phyloP scores from a whole-genome alignment of 2,329 filamentous ascomycete species.

The Apiospora rasikravindrae region DNA sequence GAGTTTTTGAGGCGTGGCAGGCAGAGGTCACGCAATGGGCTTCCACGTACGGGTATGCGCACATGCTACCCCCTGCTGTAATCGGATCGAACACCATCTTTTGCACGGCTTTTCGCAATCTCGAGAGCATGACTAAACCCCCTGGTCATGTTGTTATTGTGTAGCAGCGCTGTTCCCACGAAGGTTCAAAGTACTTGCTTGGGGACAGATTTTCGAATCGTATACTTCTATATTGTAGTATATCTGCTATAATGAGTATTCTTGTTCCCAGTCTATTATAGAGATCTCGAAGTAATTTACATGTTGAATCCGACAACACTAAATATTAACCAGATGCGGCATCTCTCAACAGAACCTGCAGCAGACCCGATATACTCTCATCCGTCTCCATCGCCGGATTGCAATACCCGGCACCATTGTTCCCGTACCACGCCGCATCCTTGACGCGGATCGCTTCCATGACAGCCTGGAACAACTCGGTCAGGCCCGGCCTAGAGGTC shows the following conservation, averaged over 20 bases:
- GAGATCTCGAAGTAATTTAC: background rate
- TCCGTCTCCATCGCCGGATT: background rate
- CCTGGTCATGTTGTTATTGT: background rate
- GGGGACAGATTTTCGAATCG: too few species aligned
- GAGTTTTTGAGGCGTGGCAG: background rate
- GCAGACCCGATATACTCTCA: background rate
- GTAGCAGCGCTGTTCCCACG: too few species aligned
- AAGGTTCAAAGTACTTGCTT: too few species aligned
- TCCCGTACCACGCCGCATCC: background rate
- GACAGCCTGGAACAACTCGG: background rate
- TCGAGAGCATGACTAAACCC: background rate
- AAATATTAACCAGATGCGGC: background rate
- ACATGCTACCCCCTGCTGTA: background rate
- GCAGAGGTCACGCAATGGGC: background rate
- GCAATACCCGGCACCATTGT: background rate
- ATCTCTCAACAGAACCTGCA: background rate
- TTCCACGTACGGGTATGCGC: background rate
- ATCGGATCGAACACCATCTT: background rate
- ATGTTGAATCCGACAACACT: too few species aligned
- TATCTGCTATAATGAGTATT: too few species aligned
- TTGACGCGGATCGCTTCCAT: background rate
- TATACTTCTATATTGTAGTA: too few species aligned
- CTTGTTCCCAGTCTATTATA: too few species aligned
- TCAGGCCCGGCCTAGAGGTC: background rate
- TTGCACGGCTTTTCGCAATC: background rate